Conservation (phyloP, 176 grass and related monocot genomes). For the Lolium perenne region DNA sequence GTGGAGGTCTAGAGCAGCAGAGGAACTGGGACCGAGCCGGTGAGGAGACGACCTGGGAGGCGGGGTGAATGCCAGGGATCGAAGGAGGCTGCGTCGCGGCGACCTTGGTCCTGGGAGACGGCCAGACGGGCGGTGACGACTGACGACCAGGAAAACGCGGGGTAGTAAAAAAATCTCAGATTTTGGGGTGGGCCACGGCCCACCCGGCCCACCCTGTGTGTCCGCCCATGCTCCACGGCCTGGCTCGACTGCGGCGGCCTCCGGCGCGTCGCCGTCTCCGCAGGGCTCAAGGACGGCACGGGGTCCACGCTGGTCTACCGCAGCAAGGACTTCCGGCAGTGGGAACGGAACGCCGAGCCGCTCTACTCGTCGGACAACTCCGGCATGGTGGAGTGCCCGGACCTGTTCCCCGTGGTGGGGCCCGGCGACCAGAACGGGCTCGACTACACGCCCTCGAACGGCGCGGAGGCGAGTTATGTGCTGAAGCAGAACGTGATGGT, state of each 20-base stretch:
- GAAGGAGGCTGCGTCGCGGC: too few relatives aligned
- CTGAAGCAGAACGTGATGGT: conserved; percentile 64
- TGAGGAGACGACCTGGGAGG: too few relatives aligned
- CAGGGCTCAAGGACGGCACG: conserved; percentile 32
- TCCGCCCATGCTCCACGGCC: conserved; percentile 59
- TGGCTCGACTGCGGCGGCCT: conserved; percentile 67
- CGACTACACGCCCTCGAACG: conserved; percentile 46
- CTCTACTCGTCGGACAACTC: background rate
- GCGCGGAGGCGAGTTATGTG: conserved; percentile 42
- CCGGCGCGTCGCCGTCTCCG: conserved; percentile 62
- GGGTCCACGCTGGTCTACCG: background rate
- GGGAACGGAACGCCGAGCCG: conserved; percentile 4
- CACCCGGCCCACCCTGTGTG: too few relatives aligned
- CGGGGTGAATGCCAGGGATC: too few relatives aligned
- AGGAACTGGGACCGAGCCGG: too few relatives aligned
- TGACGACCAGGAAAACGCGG: too few relatives aligned
- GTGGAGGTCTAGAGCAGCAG: too few relatives aligned
- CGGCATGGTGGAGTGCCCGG: conserved; percentile 29
- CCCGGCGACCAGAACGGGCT: conserved; percentile 36
- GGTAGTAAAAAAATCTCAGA: too few relatives aligned
- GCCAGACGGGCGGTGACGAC: too few relatives aligned
- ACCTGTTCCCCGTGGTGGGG: conserved; percentile 30
- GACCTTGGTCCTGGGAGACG: too few relatives aligned
- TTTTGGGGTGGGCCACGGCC: too few relatives aligned
- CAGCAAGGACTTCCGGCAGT: background rate